Conservation (phyloP, 2,329 filamentous ascomycete species). For the Colletotrichum sp. region DNA sequence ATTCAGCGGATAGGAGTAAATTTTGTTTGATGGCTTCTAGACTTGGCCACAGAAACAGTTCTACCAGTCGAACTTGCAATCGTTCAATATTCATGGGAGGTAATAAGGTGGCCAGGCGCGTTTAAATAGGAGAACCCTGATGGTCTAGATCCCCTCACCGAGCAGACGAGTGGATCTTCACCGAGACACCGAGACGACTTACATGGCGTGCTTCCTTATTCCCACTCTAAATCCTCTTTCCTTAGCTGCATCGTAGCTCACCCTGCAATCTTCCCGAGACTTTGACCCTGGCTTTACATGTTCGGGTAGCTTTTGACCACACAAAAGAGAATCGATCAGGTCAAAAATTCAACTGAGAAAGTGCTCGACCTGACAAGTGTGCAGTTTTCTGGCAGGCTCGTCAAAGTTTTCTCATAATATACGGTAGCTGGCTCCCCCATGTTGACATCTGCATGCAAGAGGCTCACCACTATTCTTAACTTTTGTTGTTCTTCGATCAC, state of each 20-base stretch:
- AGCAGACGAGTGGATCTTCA: neutral
- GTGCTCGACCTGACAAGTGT: neutral
- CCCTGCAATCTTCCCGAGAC: neutral
- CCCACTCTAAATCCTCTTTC: neutral
- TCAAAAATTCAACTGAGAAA: fast-evolving
- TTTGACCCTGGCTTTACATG: neutral
- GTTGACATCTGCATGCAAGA: neutral
- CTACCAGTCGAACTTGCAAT: neutral
- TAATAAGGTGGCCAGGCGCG: neutral
- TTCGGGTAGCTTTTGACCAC: neutral
- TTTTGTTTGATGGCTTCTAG: neutral
- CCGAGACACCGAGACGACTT: neutral
- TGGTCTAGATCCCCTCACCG: neutral
- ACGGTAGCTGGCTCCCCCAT: neutral
- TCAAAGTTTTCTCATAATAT: neutral
- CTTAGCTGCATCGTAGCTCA: neutral
- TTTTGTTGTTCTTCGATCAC: neutral
- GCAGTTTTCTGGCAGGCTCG: neutral
- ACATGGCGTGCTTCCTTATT: neutral
- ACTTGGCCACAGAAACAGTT: neutral
- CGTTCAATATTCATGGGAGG: neutral
- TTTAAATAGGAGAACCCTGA: neutral
- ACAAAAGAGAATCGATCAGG: neutral
- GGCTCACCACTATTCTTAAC: neutral
- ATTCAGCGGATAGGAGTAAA: neutral